Conservation (phyloP, 2,329 filamentous ascomycete species). For the Xylaria sp. region DNA sequence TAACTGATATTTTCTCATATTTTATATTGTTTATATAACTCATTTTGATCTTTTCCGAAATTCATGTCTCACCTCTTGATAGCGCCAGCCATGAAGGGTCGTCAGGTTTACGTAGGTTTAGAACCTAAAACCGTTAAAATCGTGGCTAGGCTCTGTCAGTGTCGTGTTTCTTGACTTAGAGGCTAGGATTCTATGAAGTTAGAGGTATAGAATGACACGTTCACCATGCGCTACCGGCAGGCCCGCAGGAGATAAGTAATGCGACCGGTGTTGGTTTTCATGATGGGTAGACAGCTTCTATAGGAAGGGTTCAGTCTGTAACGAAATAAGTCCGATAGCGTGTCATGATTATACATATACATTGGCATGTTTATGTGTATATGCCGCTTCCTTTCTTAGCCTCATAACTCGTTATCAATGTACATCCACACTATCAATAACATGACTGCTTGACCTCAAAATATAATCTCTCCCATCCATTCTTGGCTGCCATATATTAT, state of each 20-base stretch:
- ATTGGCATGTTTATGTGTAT: neutral
- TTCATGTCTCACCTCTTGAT: neutral
- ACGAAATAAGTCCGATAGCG: neutral
- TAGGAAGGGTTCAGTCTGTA: neutral
- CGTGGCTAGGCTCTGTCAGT: too few relatives aligned
- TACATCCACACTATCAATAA: neutral
- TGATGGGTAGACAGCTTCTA: neutral
- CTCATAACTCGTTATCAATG: neutral
- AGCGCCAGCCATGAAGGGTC: neutral
- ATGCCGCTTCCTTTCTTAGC: neutral
- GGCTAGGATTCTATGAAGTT: neutral
- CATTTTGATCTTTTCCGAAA: neutral
- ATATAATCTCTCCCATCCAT: neutral
- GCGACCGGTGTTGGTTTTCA: neutral
- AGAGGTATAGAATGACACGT: neutral
- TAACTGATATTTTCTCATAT: neutral
- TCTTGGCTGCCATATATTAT: neutral
- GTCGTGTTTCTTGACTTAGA: neutral
- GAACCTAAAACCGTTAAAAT: too few relatives aligned
- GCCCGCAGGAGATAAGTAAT: neutral
- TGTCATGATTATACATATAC: neutral
- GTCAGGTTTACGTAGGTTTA: too few relatives aligned
- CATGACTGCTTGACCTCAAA: neutral
- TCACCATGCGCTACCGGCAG: neutral
- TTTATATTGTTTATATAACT: neutral